phyloP scores from a whole-genome alignment of 352 stramenopile genomes.

The Pythium volutum region DNA sequence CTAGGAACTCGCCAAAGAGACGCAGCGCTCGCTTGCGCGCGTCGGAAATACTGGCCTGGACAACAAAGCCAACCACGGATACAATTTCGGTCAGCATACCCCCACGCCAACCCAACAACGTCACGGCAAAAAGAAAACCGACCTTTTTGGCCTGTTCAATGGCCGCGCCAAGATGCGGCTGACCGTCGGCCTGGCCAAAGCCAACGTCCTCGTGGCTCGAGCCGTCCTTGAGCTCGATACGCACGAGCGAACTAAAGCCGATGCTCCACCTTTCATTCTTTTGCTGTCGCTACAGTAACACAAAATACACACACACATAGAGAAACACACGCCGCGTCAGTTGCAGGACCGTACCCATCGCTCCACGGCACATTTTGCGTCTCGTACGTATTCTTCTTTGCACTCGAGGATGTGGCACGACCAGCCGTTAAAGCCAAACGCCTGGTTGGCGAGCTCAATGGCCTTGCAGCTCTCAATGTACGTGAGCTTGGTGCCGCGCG shows the following conservation, averaged over 20 bases:
- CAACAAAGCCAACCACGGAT: neutral
- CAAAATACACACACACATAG: neutral
- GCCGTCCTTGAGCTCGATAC: conserved; percentile 85
- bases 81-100: no score
- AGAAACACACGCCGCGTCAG: neutral
- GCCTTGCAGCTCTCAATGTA: conserved; percentile 90
- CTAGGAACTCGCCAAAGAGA: conserved; percentile 83
- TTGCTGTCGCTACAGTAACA: conserved; percentile 48
- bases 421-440: conserved; percentile 89
- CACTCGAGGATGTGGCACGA: conserved; percentile 80
- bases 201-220: conserved; percentile 81
- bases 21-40: conserved; percentile 73
- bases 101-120: no score
- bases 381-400: conserved; percentile 83
- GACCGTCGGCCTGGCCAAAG: conserved; percentile 74
- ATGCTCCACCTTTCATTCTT: conserved; percentile 72
- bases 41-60: conserved; percentile 73
- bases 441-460: conserved; percentile 84
- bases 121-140: no score
- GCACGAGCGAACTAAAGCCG: conserved; percentile 72
- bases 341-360: neutral
- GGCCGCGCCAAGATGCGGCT: conserved; percentile 66
- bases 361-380: no score
- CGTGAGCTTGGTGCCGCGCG: conserved; percentile 69
- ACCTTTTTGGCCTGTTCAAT: conserved; percentile 85